Conservation (phyloP, 2,329 filamentous ascomycete species). For the Monosporascus sp. region DNA sequence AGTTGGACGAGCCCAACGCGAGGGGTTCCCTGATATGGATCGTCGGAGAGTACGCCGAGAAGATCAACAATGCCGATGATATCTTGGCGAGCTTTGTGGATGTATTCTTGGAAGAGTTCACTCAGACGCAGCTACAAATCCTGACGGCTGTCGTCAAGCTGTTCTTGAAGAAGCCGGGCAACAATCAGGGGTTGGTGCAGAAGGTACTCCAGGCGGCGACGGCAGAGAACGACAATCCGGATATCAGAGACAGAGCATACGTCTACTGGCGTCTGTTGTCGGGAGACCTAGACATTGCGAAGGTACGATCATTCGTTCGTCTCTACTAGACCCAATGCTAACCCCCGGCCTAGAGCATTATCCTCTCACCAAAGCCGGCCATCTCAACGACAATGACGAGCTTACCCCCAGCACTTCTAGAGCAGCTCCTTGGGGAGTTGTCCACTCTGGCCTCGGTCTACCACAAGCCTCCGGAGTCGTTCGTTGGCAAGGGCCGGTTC, state of each 20-base stretch:
- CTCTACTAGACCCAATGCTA: conserved; percentile 12
- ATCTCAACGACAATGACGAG: conserved; percentile 93
- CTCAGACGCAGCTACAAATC: conserved; percentile 97
- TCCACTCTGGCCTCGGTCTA: conserved; percentile 96
- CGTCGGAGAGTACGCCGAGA: conserved; percentile 97
- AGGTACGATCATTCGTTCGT: conserved; percentile 45
- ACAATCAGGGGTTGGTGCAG: conserved; percentile 84
- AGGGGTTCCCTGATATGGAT: conserved; percentile 95
- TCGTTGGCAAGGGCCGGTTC: conserved; percentile 90
- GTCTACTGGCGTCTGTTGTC: conserved; percentile 97
- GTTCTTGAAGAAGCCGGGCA: conserved; percentile 93
- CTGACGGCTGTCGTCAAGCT: conserved; percentile 95
- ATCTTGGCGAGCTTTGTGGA: conserved; percentile 90
- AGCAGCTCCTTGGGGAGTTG: conserved; percentile 85
- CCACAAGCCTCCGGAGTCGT: conserved; percentile 97
- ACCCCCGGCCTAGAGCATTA: conserved; percentile 58
- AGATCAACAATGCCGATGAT: conserved; percentile 97
- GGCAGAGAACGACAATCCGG: conserved; percentile 92
- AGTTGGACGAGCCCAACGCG: conserved; percentile 89
- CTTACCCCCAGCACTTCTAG: conserved; percentile 75
- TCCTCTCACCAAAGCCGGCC: conserved; percentile 89
- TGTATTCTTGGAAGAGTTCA: conserved; percentile 92
- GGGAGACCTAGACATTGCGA: conserved; percentile 84
- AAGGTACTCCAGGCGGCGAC: conserved; percentile 92
- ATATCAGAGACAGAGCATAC: conserved; percentile 94